These are phyloP conservation scores for Juglanconis juglandina DNA, from an alignment of 2,329 filamentous ascomycete genomes.

Conservation along the genomic window DNA sequence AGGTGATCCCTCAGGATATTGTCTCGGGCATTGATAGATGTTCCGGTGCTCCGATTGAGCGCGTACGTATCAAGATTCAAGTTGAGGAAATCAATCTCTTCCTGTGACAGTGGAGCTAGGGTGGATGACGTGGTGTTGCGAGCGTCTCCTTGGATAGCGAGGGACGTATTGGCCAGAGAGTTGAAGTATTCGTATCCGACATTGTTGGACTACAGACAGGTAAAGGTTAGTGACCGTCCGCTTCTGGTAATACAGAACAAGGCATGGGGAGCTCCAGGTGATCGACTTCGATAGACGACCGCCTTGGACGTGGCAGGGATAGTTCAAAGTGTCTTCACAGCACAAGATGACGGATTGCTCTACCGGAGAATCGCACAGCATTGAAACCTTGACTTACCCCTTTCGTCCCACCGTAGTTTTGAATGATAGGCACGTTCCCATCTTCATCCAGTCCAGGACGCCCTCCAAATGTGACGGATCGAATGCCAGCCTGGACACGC, in stretches of 20 bases:
- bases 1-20: constrained; percentile 34
- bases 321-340: background rate
- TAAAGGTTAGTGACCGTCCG: constrained; percentile 22
- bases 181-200: constrained; percentile 26
- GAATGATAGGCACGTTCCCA: constrained; percentile 31
- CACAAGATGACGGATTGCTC: background rate
- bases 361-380: background rate
- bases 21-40: constrained; percentile 37
- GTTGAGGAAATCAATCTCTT: constrained; percentile 17
- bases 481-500: constrained; percentile 46
- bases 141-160: background rate
- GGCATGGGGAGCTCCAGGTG: background rate
- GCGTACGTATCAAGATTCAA: constrained; percentile 25
- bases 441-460: constrained; percentile 25
- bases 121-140: constrained; percentile 1
- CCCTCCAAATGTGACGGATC: constrained; percentile 50
- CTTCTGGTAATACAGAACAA: background rate
- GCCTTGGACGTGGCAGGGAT: background rate
- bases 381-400: constrained; percentile 28
- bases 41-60: constrained; percentile 27
- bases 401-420: constrained; percentile 52
- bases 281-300: no score
- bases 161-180: constrained; percentile 19
- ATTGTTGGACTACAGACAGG: constrained; percentile 22
- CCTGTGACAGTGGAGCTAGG: background rate